phyloP scores from a whole-genome alignment of 805 yeast species.

The Ogataea kodamae region DNA sequence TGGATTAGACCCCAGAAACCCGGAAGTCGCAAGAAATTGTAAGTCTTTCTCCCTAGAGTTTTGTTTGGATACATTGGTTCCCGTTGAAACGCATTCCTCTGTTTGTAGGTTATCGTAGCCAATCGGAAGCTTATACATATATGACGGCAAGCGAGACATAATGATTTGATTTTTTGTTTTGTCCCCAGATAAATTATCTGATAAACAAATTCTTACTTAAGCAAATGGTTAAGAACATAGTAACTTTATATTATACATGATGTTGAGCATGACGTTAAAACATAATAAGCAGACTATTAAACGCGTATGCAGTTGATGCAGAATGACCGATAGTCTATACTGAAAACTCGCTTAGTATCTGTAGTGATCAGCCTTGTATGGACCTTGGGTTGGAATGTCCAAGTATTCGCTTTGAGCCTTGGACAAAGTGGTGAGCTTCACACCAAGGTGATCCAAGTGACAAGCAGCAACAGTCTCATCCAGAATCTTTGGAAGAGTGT shows the following conservation, averaged over 20 bases:
- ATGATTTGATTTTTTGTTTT: background rate
- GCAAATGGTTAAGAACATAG: slow-evolving; percentile 1
- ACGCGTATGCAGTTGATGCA: slow-evolving; percentile 34
- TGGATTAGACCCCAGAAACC: slow-evolving; percentile 24
- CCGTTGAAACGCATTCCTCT: too few relatives aligned
- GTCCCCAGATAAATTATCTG: slow-evolving; percentile 6
- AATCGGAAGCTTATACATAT: slow-evolving; percentile 20
- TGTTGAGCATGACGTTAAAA: slow-evolving; percentile 12
- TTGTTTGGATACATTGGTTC: too few relatives aligned
- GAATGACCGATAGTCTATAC: slow-evolving; percentile 6
- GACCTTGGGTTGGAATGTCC: slow-evolving; percentile 89
- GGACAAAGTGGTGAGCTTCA: slow-evolving; percentile 72
- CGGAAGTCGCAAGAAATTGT: slow-evolving; percentile 18
- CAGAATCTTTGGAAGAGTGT: slow-evolving; percentile 93
- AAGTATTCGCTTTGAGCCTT: slow-evolving; percentile 88
- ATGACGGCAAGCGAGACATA: slow-evolving; percentile 22
- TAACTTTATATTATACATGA: slow-evolving; percentile 11
- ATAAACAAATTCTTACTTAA: too few relatives aligned
- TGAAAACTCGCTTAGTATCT: slow-evolving; percentile 62
- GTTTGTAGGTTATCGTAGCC: too few relatives aligned
- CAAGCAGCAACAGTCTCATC: slow-evolving; percentile 98
- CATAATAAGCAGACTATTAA: slow-evolving; percentile 4
- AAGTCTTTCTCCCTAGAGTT: slow-evolving; percentile 17
- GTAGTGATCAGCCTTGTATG: slow-evolving; percentile 97
- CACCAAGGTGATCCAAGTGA: slow-evolving; percentile 94